Evolutionary conservation across 768 basidiomycete genomes (phyloP).

Genomic region (Leucogyrophana mollusca): DNA sequence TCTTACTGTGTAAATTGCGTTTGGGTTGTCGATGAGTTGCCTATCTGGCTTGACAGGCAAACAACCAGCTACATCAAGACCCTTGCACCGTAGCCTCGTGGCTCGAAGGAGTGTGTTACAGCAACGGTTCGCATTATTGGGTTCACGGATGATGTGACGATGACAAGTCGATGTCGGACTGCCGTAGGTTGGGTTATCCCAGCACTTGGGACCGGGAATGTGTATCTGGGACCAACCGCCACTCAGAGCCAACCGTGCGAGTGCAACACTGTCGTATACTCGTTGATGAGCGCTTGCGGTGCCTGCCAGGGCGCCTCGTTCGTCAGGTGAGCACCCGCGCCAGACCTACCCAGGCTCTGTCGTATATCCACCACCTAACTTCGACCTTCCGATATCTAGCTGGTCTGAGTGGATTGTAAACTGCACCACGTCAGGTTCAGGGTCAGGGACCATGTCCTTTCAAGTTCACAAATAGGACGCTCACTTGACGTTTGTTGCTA

Average conservation of each 20-base stretch:
- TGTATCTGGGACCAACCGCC: slow-evolving; percentile 43
- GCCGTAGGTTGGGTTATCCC: slow-evolving; percentile 4
- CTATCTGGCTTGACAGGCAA: not conserved
- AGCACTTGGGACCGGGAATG: slow-evolving; percentile 13
- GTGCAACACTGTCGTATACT: slow-evolving; percentile 33
- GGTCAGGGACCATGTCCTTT: not conserved
- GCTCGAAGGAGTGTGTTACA: slow-evolving; percentile 36
- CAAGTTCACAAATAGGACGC: too few species aligned
- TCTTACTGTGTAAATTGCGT: not conserved
- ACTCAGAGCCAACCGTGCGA: slow-evolving; percentile 28
- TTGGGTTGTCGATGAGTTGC: not conserved
- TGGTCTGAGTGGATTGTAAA: slow-evolving; percentile 6
- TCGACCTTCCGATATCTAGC: not conserved
- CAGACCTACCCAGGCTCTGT: too few species aligned
- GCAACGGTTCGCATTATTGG: slow-evolving; percentile 29
- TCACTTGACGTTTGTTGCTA: not conserved
- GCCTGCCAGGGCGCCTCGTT: slow-evolving; percentile 23
- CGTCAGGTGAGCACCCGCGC: slow-evolving; percentile 17
- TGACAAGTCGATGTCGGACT: not conserved
- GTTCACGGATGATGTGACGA: not conserved
- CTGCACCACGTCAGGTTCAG: not conserved
- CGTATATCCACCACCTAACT: too few species aligned
- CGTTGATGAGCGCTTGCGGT: slow-evolving; percentile 32
- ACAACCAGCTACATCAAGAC: slow-evolving; percentile 20
- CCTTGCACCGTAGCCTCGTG: slow-evolving; percentile 41